A percentile compares a stretch with the other conserved stretches of the same genome.
Conservation (phyloP, 768 basidiomycete species). For the Amanita pallidorosea region DNA sequence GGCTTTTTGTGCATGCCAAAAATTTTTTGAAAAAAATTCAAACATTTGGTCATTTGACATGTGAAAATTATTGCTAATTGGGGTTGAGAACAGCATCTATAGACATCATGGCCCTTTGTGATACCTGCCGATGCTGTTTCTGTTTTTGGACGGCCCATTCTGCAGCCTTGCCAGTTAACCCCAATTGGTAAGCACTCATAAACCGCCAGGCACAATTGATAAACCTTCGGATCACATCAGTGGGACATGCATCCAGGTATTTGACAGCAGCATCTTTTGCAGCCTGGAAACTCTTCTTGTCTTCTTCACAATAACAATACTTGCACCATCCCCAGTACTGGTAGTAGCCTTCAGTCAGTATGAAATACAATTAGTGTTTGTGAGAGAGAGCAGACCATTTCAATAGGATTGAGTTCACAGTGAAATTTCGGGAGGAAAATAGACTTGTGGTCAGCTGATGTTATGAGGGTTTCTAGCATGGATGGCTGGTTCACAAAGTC, state of each 20-base stretch:
- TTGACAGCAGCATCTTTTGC: constrained; percentile 17
- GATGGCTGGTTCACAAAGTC: constrained; percentile 27
- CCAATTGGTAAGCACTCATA: too few species aligned
- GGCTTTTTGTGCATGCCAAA: too few species aligned
- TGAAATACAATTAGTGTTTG: neutral
- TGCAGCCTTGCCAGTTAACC: too few species aligned
- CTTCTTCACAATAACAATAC: constrained; percentile 20
- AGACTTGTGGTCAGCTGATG: constrained; percentile 20
- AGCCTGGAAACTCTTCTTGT: constrained; percentile 19
- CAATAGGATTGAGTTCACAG: constrained; percentile 36
- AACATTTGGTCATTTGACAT: too few species aligned
- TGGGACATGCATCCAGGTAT: constrained; percentile 24
- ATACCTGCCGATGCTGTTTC: too few species aligned
- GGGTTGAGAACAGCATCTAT: too few species aligned
- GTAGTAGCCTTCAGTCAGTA: neutral
- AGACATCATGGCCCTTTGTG: too few species aligned
- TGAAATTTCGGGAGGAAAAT: constrained; percentile 35
- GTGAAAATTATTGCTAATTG: too few species aligned
- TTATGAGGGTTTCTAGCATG: constrained; percentile 20
- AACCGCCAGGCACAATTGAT: too few species aligned
- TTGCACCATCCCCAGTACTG: constrained; percentile 27
- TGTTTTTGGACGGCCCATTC: too few species aligned
- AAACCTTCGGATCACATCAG: constrained; percentile 16
- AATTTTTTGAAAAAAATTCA: too few species aligned
- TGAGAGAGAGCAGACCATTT: constrained; percentile 20